These are phyloP conservation scores for Macadamia tetraphylla DNA, from an alignment of 164 flowering plant genomes.

Conservation along the genomic window DNA sequence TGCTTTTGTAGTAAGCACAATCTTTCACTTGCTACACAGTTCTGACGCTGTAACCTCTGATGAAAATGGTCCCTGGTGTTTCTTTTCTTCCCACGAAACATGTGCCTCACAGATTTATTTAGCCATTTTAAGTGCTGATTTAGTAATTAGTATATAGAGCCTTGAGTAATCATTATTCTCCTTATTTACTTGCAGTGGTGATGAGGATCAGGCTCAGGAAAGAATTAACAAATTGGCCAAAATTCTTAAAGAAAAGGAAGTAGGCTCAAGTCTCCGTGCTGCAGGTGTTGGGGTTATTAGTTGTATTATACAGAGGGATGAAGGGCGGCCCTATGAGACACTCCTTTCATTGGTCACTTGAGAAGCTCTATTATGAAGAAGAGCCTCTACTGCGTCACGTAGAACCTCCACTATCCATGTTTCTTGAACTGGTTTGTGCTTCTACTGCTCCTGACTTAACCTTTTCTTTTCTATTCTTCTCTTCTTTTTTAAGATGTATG, in stretches of 20 bases:
- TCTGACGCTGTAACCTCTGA: too few relatives aligned
- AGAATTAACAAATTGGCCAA: slow-evolving; percentile 89
- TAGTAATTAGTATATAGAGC: neutral
- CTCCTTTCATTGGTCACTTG: slow-evolving; percentile 88
- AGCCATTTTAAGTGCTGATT: neutral
- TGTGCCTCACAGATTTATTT: neutral
- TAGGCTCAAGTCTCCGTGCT: slow-evolving; percentile 58
- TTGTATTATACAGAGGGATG: slow-evolving; percentile 98
- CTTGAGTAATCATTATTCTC: neutral
- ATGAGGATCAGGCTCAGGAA: slow-evolving; percentile 99
- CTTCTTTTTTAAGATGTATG: neutral
- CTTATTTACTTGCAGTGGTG: slow-evolving; percentile 63
- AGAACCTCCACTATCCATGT: slow-evolving; percentile 97
- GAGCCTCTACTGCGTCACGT: slow-evolving; percentile 93
- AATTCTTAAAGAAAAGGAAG: slow-evolving; percentile 76
- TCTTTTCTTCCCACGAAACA: neutral
- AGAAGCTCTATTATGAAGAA: slow-evolving; percentile 71
- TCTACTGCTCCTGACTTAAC: neutral
- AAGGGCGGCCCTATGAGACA: slow-evolving; percentile 98
- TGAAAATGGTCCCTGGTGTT: neutral
- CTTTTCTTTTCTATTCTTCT: slow-evolving; percentile 3
- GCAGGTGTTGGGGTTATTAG: slow-evolving; percentile 88
- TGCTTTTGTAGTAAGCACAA: too few relatives aligned
- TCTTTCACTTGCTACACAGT: too few relatives aligned
- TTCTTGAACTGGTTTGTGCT: slow-evolving; percentile 86